These are phyloP conservation scores for Komagataella pastoris DNA, from an alignment of 805 yeast genomes.

Conservation along the genomic window DNA sequence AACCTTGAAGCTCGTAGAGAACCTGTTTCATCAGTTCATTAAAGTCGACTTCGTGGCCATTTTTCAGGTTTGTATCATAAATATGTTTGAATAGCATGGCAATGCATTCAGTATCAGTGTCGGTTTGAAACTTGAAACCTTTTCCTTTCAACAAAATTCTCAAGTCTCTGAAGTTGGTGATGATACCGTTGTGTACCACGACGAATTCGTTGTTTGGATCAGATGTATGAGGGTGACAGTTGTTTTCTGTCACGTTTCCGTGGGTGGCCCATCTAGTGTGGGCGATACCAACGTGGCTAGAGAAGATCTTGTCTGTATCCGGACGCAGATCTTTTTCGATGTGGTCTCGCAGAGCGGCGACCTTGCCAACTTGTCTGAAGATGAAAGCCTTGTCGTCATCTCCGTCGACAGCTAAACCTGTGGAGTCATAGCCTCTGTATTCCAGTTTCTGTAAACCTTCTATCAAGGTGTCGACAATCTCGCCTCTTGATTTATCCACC, in stretches of 20 bases:
- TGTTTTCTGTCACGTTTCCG: slow-evolving; percentile 75
- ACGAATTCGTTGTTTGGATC: slow-evolving; percentile 75
- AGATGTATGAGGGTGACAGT: slow-evolving; percentile 95
- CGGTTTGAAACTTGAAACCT: slow-evolving; percentile 78
- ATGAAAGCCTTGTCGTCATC: slow-evolving; percentile 52
- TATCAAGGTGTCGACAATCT: slow-evolving; percentile 75
- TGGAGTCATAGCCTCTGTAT: slow-evolving; percentile 96
- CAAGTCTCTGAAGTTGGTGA: slow-evolving; percentile 88
- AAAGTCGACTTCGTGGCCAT: slow-evolving; percentile 75
- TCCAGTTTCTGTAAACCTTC: slow-evolving; percentile 82
- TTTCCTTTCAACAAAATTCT: slow-evolving; percentile 68
- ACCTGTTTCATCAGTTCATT: slow-evolving; percentile 89
- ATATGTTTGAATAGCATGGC: slow-evolving; percentile 90
- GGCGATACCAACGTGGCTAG: slow-evolving; percentile 90
- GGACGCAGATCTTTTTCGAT: slow-evolving; percentile 30
- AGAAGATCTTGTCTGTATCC: slow-evolving; percentile 52
- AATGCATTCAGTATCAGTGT: slow-evolving; percentile 96
- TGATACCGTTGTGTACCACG: slow-evolving; percentile 95
- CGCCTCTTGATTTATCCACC: slow-evolving; percentile 86
- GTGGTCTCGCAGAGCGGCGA: slow-evolving; percentile 60
- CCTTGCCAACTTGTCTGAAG: slow-evolving; percentile 86
- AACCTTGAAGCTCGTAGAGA: slow-evolving; percentile 87
- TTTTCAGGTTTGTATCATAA: slow-evolving; percentile 61
- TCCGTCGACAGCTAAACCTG: slow-evolving; percentile 94
- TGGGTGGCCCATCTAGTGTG: slow-evolving; percentile 99